phyloP scores from a whole-genome alignment of 257 asterid genomes.

The Primulina eburnea region DNA sequence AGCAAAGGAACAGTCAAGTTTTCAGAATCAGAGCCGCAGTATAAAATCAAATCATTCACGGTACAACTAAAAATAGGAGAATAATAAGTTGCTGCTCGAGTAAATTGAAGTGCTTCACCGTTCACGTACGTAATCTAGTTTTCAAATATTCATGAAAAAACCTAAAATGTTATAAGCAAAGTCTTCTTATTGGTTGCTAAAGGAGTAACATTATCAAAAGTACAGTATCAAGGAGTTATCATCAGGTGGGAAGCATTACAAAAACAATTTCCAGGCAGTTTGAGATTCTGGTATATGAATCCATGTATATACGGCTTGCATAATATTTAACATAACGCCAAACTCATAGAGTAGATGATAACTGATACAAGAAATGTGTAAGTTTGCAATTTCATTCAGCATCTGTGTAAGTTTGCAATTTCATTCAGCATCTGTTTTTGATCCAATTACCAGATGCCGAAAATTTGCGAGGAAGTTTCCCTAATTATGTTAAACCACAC shows the following conservation, averaged over 20 bases:
- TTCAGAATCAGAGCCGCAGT: conserved; percentile 3
- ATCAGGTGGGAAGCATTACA: background rate
- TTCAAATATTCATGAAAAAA: background rate
- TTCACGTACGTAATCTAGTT: background rate
- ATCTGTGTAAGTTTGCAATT: background rate
- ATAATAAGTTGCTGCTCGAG: background rate
- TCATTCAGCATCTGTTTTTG: background rate
- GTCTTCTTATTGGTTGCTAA: conserved; percentile 1
- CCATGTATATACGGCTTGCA: background rate
- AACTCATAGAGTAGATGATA: conserved; percentile 6
- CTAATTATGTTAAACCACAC: background rate
- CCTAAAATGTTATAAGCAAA: background rate
- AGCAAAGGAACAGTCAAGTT: background rate
- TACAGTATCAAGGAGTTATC: background rate
- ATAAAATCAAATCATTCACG: background rate
- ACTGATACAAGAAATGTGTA: conserved; percentile 6
- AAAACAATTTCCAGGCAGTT: background rate
- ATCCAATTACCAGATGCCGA: background rate
- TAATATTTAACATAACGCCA: background rate
- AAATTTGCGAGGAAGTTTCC: background rate
- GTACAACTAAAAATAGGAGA: background rate
- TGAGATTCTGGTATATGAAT: conserved; percentile 7
- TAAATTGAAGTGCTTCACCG: background rate
- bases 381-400: background rate
- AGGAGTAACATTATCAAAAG: background rate